Base-by-base conservation (phyloP, 768 basidiomycete genomes). In the Suillus bovinus region DNA sequence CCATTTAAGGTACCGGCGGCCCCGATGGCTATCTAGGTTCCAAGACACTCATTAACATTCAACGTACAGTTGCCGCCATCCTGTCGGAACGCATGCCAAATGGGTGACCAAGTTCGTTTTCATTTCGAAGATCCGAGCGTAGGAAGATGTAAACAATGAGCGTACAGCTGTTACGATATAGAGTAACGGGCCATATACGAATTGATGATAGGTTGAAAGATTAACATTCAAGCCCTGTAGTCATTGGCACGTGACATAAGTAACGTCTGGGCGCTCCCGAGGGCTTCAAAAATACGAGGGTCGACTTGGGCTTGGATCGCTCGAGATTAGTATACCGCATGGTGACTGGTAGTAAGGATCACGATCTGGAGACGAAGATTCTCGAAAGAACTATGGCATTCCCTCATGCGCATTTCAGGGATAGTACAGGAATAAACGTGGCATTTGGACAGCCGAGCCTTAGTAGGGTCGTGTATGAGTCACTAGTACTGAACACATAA, bases 101-200 rank as follows among this genome's bases (percentile, higher is more conserved):
- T 17, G 24, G 10, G 53, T 36, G 53, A 24, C 53, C 53, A 9
- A 22, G 34, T 36, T 2, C 14, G 13, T 34, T 54, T 54, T 22
- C 33, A 34, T 22, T 34, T 54, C n/a, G 6, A 36, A 24, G 13
- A 8, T 14, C 24, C 47, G n/a, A 34, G 13, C 14, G 52, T 54
- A 54, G 14, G 49, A 50, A 50, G 9, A 50, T 5, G 27, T 17
- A 5, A 4, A 29, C 31, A 34, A 34, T 34, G 31, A n/a, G 31
- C n/a, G 50, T 31, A 33, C 31, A 20, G 20, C 50, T 52, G 31
- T 52, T 52, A 52, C 50, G 50, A 52, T 52, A n/a, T n/a, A n/a
- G n/a, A n/a, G n/a, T n/a, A n/a, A n/a, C n/a, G n/a, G n/a, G n/a
- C n/a, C n/a, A n/a, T n/a, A n/a, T 52, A 20, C 29, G n/a, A 31